These are phyloP conservation scores for Fusarium devonianum DNA, from an alignment of 2,329 filamentous ascomycete genomes.

Conservation along the genomic window DNA sequence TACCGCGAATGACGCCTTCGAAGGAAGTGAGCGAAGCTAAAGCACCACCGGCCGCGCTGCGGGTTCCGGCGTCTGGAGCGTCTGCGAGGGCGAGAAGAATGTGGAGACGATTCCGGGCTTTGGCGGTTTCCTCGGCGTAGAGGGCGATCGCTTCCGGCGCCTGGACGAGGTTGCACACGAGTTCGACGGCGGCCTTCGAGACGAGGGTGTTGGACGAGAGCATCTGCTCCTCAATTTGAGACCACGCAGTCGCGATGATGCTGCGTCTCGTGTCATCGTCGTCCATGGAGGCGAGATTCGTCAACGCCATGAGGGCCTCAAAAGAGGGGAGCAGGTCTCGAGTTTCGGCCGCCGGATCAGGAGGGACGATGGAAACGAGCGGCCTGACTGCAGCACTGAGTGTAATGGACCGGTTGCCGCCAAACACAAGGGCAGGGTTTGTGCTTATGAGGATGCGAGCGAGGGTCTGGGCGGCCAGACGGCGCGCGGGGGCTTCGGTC, in stretches of 20 bases:
- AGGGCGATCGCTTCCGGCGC: constrained; percentile 70
- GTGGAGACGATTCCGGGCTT: constrained; percentile 77
- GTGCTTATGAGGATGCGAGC: constrained; percentile 87
- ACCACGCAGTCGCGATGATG: constrained; percentile 78
- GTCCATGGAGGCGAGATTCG: constrained; percentile 87
- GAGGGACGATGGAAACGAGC: constrained; percentile 75
- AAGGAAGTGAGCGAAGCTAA: constrained; percentile 84
- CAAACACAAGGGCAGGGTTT: constrained; percentile 85
- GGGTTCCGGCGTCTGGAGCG: constrained; percentile 79
- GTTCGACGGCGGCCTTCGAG: constrained; percentile 82
- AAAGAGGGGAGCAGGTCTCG: constrained; percentile 88
- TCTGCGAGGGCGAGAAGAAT: constrained; percentile 88
- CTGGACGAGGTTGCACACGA: constrained; percentile 89
- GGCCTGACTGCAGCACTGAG: constrained; percentile 84
- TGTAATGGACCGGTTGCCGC: constrained; percentile 74
- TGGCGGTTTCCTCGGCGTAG: constrained; percentile 71
- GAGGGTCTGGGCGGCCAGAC: constrained; percentile 78
- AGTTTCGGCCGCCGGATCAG: constrained; percentile 67
- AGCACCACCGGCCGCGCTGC: constrained; percentile 86
- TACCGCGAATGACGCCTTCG: constrained; percentile 74
- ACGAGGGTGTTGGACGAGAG: constrained; percentile 78
- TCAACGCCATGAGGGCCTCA: constrained; percentile 88
- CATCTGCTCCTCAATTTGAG: constrained; percentile 82
- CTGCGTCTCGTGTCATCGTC: constrained; percentile 68
- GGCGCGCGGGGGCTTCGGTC: constrained; percentile 55